Percentiles rank a stretch among this genome's conserved stretches.
These are phyloP conservation scores for Alternaria burnsii DNA, from an alignment of 2,329 filamentous ascomycete species.

Conservation along the genomic window DNA sequence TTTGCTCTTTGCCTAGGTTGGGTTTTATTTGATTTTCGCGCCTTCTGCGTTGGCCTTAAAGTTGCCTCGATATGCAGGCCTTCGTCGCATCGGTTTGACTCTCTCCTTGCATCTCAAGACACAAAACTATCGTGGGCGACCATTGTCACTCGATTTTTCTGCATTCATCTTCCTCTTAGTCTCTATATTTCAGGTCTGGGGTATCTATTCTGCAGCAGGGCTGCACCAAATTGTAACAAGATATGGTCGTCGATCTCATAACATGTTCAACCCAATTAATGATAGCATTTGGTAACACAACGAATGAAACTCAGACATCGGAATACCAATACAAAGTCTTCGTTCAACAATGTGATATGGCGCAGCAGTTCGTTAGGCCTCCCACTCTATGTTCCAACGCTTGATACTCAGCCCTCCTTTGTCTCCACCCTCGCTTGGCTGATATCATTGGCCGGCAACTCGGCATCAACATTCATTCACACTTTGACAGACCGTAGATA, in stretches of 20 bases:
- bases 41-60: background rate
- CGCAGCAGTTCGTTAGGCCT: background rate
- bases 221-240: background rate
- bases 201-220: background rate
- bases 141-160: background rate
- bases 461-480: conserved; percentile 7
- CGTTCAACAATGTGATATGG: background rate
- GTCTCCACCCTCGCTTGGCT: conserved; percentile 16
- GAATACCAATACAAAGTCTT: background rate
- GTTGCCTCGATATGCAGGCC: conserved; percentile 1
- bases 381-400: background rate
- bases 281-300: background rate
- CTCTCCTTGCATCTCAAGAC: background rate
- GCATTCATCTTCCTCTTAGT: background rate
- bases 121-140: background rate
- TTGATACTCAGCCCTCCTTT: background rate
- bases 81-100: background rate
- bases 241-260: background rate
- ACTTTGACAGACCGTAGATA: background rate
- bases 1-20: background rate
- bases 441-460: conserved; percentile 21
- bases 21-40: background rate
- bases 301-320: background rate
- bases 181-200: background rate
- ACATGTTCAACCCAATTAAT: background rate